A percentile compares a stretch with the other conserved stretches of the same genome.
Evolutionary conservation across 1,139 yeast genomes (phyloP).

Genomic region (Magnusiomyces ingens): DNA sequence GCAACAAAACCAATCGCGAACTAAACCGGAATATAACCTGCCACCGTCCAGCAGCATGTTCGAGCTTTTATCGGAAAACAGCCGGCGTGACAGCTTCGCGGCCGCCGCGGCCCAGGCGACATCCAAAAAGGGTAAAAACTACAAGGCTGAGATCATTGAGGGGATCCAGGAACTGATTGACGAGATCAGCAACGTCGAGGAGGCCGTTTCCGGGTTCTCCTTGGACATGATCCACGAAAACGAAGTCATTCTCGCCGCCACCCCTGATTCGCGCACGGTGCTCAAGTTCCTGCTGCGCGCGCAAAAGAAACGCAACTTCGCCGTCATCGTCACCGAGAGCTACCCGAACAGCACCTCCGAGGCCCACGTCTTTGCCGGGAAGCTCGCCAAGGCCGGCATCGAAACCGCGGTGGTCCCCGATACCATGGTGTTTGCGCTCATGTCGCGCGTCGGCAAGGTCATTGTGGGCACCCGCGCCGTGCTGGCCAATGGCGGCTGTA

Average conservation of each 20-base stretch:
- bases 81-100: background rate
- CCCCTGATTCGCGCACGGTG: constrained; percentile 88
- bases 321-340: constrained; percentile 87
- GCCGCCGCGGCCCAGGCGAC: background rate
- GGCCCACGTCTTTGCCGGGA: constrained; percentile 75
- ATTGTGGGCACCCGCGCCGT: constrained; percentile 88
- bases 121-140: constrained; percentile 48
- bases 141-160: constrained; percentile 84
- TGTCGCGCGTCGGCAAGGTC: constrained; percentile 97
- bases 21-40: constrained; percentile 38
- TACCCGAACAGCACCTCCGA: constrained; percentile 77
- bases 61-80: constrained; percentile 47
- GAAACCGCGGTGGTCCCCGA: constrained; percentile 92
- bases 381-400: constrained; percentile 75
- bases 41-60: constrained; percentile 69
- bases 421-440: constrained; percentile 84
- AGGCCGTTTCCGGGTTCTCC: constrained; percentile 83
- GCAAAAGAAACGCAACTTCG: constrained; percentile 80
- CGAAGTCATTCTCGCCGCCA: constrained; percentile 85
- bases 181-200: constrained; percentile 84
- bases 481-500: constrained; percentile 93
- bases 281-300: constrained; percentile 82
- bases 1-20: constrained; percentile 1
- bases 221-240: constrained; percentile 92
- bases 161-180: constrained; percentile 91